Evolutionary conservation across 208 protist species (phyloP).

Genomic region (Trypanosoma cruzi): DNA sequence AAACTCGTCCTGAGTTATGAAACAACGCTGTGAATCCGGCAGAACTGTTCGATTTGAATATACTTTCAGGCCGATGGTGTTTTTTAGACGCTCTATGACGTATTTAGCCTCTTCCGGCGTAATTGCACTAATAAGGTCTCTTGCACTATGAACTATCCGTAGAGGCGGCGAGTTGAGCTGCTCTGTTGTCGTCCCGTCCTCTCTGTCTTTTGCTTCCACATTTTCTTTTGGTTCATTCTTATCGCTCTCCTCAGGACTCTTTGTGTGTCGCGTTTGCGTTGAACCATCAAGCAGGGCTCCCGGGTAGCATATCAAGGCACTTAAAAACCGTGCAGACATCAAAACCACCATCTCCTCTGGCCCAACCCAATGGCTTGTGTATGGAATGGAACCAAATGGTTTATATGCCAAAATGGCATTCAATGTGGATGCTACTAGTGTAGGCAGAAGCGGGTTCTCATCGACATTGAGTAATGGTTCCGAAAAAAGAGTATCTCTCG

Average conservation of each 20-base stretch:
- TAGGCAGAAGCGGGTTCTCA: slow-evolving; percentile 65
- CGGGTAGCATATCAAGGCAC: slow-evolving; percentile 60
- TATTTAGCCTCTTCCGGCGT: slow-evolving; percentile 71
- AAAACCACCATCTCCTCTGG: slow-evolving; percentile 61
- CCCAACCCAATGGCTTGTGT: slow-evolving; percentile 69
- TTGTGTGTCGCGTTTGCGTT: neutral
- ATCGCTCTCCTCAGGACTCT: neutral
- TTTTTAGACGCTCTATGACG: slow-evolving; percentile 47
- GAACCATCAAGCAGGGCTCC: slow-evolving; percentile 22
- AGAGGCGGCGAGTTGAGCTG: neutral
- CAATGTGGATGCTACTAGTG: slow-evolving; percentile 74
- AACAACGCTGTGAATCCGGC: slow-evolving; percentile 66
- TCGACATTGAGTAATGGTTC: slow-evolving; percentile 58
- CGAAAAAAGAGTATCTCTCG: slow-evolving; percentile 76
- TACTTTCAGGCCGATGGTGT: slow-evolving; percentile 55
- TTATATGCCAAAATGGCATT: slow-evolving; percentile 73
- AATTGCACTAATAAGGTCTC: slow-evolving; percentile 60
- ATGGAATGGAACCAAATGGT: slow-evolving; percentile 77
- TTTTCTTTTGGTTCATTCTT: neutral
- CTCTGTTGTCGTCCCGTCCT: neutral
- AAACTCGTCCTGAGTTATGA: slow-evolving; percentile 67
- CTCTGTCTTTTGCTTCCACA: neutral
- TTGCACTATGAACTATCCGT: slow-evolving; percentile 64
- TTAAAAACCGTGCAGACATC: slow-evolving; percentile 52
- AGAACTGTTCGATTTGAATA: slow-evolving; percentile 71